Percentiles rank a stretch among this genome's conserved stretches.
These are phyloP conservation scores for Pseudogymnoascus pannorum DNA, from an alignment of 2,329 filamentous ascomycete genomes.

Conservation along the genomic window DNA sequence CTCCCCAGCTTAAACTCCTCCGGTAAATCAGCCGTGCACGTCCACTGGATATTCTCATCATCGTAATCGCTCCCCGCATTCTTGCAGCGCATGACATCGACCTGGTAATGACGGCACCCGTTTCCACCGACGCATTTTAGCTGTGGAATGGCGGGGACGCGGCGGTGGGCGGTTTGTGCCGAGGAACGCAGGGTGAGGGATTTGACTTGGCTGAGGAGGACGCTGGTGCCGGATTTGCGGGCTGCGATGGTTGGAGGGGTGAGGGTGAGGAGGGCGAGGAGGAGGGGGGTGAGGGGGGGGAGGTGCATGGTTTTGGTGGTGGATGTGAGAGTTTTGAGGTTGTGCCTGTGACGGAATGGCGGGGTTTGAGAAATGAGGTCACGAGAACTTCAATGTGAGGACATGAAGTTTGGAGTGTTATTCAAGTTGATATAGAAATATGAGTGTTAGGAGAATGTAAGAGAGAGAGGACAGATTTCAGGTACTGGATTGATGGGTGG, in stretches of 20 bases:
- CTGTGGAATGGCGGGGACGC: slow-evolving; percentile 69
- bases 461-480: background rate
- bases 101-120: slow-evolving; percentile 59
- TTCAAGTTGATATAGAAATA: background rate
- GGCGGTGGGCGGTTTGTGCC: slow-evolving; percentile 65
- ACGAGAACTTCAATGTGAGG: background rate
- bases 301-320: slow-evolving; percentile 11
- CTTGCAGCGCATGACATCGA: slow-evolving; percentile 82
- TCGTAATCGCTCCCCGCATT: slow-evolving; percentile 79
- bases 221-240: slow-evolving; percentile 34
- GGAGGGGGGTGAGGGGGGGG: slow-evolving; percentile 18
- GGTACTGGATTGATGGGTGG: background rate
- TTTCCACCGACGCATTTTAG: slow-evolving; percentile 66
- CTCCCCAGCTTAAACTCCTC: slow-evolving; percentile 63
- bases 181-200: slow-evolving; percentile 68
- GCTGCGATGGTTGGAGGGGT: slow-evolving; percentile 25
- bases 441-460: background rate
- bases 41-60: slow-evolving; percentile 80
- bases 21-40: slow-evolving; percentile 61
- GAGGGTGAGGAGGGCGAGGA: slow-evolving; percentile 20
- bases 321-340: background rate
- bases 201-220: slow-evolving; percentile 61
- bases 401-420: background rate
- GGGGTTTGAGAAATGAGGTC: background rate
- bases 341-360: background rate